A percentile compares a stretch with the other conserved stretches of the same genome.
These are phyloP conservation scores for Irpex sp. DNA, from an alignment of 1,284 basidiomycete species.

Conservation along the genomic window DNA sequence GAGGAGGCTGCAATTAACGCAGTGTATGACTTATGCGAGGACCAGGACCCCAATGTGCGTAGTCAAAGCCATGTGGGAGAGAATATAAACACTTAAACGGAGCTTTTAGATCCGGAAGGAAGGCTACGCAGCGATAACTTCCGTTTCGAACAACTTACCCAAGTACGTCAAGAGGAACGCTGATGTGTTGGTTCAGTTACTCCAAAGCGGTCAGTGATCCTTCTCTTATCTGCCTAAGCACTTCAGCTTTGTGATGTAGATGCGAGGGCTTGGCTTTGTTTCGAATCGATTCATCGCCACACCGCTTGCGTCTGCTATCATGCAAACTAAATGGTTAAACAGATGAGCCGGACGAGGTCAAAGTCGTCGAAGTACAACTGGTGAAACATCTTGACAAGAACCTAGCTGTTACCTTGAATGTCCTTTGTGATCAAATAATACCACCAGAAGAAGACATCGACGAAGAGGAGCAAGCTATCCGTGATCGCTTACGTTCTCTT, in stretches of 20 bases:
- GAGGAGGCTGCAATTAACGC: slow-evolving; percentile 73
- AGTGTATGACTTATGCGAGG: slow-evolving; percentile 73
- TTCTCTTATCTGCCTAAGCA: background rate
- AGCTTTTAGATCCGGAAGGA: slow-evolving; percentile 55
- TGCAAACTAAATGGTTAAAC: slow-evolving; percentile 3
- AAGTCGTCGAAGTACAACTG: slow-evolving; percentile 56
- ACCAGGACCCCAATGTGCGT: slow-evolving; percentile 51
- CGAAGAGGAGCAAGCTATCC: slow-evolving; percentile 55
- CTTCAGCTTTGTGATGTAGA: background rate
- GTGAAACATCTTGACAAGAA: slow-evolving; percentile 63
- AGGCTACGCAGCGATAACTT: slow-evolving; percentile 60
- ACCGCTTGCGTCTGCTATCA: background rate
- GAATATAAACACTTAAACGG: background rate
- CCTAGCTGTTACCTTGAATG: slow-evolving; percentile 53
- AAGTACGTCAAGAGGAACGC: slow-evolving; percentile 68
- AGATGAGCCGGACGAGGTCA: slow-evolving; percentile 68
- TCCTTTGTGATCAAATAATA: slow-evolving; percentile 65
- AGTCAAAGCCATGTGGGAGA: background rate
- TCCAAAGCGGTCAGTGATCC: slow-evolving; percentile 60
- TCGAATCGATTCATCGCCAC: background rate
- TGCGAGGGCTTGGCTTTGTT: background rate
- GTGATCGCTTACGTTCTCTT: slow-evolving; percentile 52
- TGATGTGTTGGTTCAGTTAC: slow-evolving; percentile 68
- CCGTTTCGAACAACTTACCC: slow-evolving; percentile 54
- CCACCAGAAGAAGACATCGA: slow-evolving; percentile 47